These are phyloP conservation scores for Nitzschia sp. DNA, from an alignment of 108 stramenopile genomes.

Conservation along the genomic window DNA sequence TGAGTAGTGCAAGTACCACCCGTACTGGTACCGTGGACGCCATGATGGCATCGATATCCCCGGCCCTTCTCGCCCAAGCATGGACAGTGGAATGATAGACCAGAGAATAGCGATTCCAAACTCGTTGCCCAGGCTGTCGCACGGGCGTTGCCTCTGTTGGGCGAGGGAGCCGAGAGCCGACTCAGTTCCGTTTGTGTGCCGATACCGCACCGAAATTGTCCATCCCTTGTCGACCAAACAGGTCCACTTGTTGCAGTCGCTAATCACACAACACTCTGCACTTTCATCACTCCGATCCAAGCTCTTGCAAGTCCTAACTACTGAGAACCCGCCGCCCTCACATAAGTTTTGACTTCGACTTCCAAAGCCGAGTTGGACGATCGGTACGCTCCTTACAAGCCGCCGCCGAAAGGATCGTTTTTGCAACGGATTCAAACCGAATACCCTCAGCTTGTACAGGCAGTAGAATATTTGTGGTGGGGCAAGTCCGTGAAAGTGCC, in stretches of 20 bases:
- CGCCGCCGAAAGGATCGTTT: slow-evolving; percentile 56
- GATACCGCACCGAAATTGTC: slow-evolving; percentile 59
- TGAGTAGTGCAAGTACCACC: too few species aligned
- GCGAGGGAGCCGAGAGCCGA: slow-evolving; percentile 36
- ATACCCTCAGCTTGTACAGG: slow-evolving; percentile 33
- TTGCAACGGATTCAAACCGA: slow-evolving; percentile 56
- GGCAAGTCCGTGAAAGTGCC: slow-evolving; percentile 19
- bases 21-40: too few species aligned
- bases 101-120: not conserved
- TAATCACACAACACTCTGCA: slow-evolving; percentile 30
- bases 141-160: slow-evolving; percentile 47
- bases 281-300: slow-evolving; percentile 43
- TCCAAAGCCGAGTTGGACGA: slow-evolving; percentile 60
- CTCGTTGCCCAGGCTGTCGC: slow-evolving; percentile 13
- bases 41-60: too few species aligned
- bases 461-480: slow-evolving; percentile 49
- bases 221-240: slow-evolving; percentile 52
- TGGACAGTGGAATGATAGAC: not conserved
- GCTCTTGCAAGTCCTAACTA: slow-evolving; percentile 24
- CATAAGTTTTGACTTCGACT: slow-evolving; percentile 41
- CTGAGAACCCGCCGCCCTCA: not conserved
- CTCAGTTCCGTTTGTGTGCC: slow-evolving; percentile 66
- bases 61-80: slow-evolving; percentile 10
- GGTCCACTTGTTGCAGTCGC: slow-evolving; percentile 38
- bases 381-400: slow-evolving; percentile 63